These are phyloP conservation scores for Fusarium heterosporum DNA, from an alignment of 2,329 filamentous ascomycete genomes.

Conservation along the genomic window DNA sequence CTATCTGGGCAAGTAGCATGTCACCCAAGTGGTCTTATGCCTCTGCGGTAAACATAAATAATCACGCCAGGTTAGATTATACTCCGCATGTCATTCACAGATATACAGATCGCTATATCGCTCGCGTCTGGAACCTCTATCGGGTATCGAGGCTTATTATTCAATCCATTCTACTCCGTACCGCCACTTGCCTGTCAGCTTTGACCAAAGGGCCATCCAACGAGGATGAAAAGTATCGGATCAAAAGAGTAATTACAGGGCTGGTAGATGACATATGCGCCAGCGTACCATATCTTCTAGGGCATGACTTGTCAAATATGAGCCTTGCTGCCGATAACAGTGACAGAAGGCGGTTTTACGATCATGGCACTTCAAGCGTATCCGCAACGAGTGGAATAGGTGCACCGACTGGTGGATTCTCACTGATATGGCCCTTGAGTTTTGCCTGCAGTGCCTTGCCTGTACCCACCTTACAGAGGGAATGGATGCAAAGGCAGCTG, in stretches of 20 bases:
- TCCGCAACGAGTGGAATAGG: too few species aligned
- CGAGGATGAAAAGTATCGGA: too few species aligned
- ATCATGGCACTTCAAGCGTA: too few species aligned
- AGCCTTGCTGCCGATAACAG: background rate
- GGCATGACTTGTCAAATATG: background rate
- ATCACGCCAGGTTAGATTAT: background rate
- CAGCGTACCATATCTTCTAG: background rate
- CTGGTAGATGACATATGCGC: conserved; percentile 2
- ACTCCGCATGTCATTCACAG: background rate
- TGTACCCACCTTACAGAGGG: background rate
- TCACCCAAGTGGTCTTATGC: background rate
- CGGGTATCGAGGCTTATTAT: background rate
- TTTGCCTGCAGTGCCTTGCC: background rate
- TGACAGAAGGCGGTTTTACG: too few species aligned
- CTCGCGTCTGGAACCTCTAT: background rate
- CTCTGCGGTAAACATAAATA: background rate
- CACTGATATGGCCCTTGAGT: background rate
- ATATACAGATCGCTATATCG: background rate
- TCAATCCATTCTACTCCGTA: background rate
- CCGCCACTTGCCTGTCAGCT: background rate
- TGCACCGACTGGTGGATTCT: background rate
- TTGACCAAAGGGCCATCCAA: too few species aligned
- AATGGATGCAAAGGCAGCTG: conserved; percentile 2
- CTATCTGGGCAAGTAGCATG: background rate
- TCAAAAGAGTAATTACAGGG: background rate